Evolutionary conservation across 495 filamentous ascomycete species (phyloP).

Genomic region (Echria macrotheca): DNA sequence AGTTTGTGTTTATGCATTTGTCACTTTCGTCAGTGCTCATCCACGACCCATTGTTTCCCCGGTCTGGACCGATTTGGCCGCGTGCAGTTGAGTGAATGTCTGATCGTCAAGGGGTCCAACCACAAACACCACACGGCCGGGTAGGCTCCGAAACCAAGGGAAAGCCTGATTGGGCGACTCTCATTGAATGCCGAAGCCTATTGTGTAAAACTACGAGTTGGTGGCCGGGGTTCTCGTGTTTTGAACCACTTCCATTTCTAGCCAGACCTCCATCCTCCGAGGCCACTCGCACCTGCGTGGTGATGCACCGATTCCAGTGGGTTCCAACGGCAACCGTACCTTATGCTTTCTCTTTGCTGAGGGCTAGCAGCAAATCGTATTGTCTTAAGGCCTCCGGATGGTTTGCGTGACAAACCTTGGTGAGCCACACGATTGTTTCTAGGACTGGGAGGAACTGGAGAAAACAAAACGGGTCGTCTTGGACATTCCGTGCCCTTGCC

Average conservation of each 20-base stretch:
- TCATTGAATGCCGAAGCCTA: not conserved
- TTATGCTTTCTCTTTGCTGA: not conserved
- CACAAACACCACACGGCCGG: not conserved
- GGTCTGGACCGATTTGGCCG: too few species aligned
- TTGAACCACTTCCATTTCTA: not conserved
- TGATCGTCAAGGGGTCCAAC: not conserved
- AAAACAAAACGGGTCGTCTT: not conserved
- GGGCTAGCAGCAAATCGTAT: not conserved
- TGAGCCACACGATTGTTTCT: not conserved
- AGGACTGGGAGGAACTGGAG: not conserved
- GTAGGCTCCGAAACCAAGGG: not conserved
- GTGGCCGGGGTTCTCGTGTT: not conserved
- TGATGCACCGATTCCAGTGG: too few species aligned
- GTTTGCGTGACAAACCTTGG: not conserved
- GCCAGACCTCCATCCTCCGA: not conserved
- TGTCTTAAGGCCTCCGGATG: not conserved
- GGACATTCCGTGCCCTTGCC: not conserved
- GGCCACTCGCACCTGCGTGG: too few species aligned
- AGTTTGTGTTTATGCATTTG: too few species aligned
- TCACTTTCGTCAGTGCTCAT: too few species aligned
- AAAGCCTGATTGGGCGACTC: not conserved
- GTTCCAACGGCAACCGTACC: too few species aligned
- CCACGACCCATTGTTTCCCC: too few species aligned
- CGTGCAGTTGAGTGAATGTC: too few species aligned
- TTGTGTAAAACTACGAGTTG: too few species aligned